Evolutionary conservation across 2,329 filamentous ascomycete genomes (phyloP).

Genomic region (Ceratocystis cacaofunesta): DNA sequence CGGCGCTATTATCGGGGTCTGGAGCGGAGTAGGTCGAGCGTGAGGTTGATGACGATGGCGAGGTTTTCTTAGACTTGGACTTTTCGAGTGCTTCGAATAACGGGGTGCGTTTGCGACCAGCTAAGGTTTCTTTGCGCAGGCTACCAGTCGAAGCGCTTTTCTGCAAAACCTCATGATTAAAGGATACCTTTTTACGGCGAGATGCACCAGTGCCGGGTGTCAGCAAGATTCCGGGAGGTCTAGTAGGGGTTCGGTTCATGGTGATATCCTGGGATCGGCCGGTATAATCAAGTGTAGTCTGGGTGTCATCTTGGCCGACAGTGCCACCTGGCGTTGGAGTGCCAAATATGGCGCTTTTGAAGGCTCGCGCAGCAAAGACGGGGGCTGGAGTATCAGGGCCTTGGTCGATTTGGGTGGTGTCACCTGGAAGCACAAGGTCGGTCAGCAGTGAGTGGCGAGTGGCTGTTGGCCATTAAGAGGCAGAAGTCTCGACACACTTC

Average conservation of each 20-base stretch:
- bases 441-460: not conserved
- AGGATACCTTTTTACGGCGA: slow-evolving; percentile 50
- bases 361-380: slow-evolving; percentile 49
- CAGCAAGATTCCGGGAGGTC: slow-evolving; percentile 44
- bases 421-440: slow-evolving; percentile 18
- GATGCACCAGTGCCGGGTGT: slow-evolving; percentile 48
- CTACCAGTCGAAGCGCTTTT: slow-evolving; percentile 27
- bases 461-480: not conserved
- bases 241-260: slow-evolving; percentile 31
- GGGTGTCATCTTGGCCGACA: slow-evolving; percentile 24
- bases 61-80: slow-evolving; percentile 19
- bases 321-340: slow-evolving; percentile 31
- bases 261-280: slow-evolving; percentile 20
- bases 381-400: slow-evolving; percentile 49
- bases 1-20: slow-evolving; percentile 24
- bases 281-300: slow-evolving; percentile 20
- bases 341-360: slow-evolving; percentile 50
- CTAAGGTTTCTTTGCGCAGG: slow-evolving; percentile 23
- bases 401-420: slow-evolving; percentile 36
- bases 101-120: slow-evolving; percentile 25
- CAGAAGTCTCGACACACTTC: too few relatives aligned
- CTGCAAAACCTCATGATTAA: slow-evolving; percentile 40
- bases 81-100: slow-evolving; percentile 34
- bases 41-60: slow-evolving; percentile 8
- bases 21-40: slow-evolving; percentile 17